Base-by-base conservation (phyloP, 1,284 basidiomycete species). In the Peniophora sp. region DNA sequence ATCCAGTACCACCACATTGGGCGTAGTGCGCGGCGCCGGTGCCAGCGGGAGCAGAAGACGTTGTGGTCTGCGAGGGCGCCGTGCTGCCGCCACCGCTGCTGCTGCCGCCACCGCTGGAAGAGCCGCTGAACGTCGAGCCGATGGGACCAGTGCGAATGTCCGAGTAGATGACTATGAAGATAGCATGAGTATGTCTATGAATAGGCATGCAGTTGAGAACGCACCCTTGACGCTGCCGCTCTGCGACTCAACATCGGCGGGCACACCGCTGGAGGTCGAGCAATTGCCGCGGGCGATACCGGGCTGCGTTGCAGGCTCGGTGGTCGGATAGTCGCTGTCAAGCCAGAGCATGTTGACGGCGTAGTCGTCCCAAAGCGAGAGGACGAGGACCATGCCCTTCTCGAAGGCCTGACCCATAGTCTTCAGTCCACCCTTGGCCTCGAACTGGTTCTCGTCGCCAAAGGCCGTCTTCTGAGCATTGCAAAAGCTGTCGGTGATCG, bases 281-380 rank as follows among this genome's bases (percentile, higher is more conserved):
- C 79, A 81, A 14, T 72, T 69, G 51, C 79, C 79, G 61, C 79
- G 76, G 51, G 70, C 64, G 51, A 78, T 68, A 63, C 78, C 79
- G 47, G 77, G 73, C 49, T 56, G 51, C 50, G 66, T 65, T 14
- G 74, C 59, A 57, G 67, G 60, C 23, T 62, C 64, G 59, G 60
- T 60, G 53, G 68, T 67, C 45, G 79, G 78, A 67, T 79, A 80
- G 68, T 67, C 66, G 58, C 65, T 69, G 66, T 82, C 78, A 63
- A 81, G 74, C 79, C 79, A 81, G 60, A 79, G 71, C 78, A 81
- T 80, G 59, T 73, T 64, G 54, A 69, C 76, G 35, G 67, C 66
- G 43, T 41, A 22, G 39, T 41, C 39, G 39, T 41, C 39, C 39
- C 47, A 49, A 32, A 50, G 48, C 32, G 53, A 22, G 24, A 51